Base-by-base conservation (phyloP, 306 rosid genomes). In the Rubus parviflorus region DNA sequence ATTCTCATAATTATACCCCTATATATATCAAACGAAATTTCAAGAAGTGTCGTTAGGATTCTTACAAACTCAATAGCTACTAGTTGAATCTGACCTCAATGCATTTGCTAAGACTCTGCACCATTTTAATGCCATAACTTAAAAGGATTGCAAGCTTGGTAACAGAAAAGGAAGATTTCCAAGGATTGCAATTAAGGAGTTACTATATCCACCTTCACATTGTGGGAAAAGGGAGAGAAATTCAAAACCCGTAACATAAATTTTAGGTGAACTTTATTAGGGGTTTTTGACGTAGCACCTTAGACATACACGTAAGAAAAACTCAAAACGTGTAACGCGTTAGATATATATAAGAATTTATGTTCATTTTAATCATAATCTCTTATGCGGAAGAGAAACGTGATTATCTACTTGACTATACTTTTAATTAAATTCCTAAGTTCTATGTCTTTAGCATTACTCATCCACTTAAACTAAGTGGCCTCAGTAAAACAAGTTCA, bases 71-170 rank as follows among this genome's bases (percentile, higher is more conserved):
- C 35, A 75, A n/a, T 64, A n/a, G 71, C 15, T 62, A 46, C 72
- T 13, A 49, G 58, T 65, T 72, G 76, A 13, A 52, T 56, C 74
- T 69, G 12, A 16, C n/a, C 58, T 14, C 42, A 69, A n/a, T 69
- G 74, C 57, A 12, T 45, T 3, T 47, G 56, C 41, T 22, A 23
- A 7, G 67, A 42, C 52, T 4, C n/a, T 74, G 68, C 30, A 20
- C 43, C 54, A 14, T 58, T 41, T 42, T 23, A 74, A 15, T 74
- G 23, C 54, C 41, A 7, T 43, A n/a, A n/a, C 69, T 10, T 73
- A 22, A 72, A 38, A 54, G 25, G 46, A 15, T 49, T 71, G 43
- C 10, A 38, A 20, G 65, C 7, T 53, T 37, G 45, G 46, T 72
- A 52, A 41, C 3, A n/a, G n/a, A 41, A 56, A 43, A 41, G 37